Conservation (phyloP, 768 basidiomycete genomes). For the Tricholoma sp. region DNA sequence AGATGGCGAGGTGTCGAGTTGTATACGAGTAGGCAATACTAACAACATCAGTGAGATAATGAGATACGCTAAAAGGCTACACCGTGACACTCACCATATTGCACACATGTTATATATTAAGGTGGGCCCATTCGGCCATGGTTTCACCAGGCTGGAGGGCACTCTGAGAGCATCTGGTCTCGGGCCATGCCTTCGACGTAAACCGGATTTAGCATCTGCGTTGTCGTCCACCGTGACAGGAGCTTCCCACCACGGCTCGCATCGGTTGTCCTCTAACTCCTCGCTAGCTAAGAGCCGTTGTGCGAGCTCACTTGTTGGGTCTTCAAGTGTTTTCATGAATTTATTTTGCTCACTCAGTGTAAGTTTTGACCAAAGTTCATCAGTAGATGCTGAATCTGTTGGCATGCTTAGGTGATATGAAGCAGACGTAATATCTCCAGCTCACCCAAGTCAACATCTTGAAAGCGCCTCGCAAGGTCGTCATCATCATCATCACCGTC, state of each 20-base stretch:
- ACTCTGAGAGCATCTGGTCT: conserved; percentile 42
- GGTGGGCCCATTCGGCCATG: conserved; percentile 30
- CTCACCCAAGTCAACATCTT: conserved; percentile 59
- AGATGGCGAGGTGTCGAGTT: conserved; percentile 56
- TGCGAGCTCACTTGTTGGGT: conserved; percentile 59
- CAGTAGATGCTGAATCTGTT: conserved; percentile 50
- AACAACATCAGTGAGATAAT: conserved; percentile 3
- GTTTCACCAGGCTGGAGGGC: conserved; percentile 39
- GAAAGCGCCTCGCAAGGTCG: conserved; percentile 48
- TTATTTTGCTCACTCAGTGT: conserved; percentile 52
- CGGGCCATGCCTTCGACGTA: conserved; percentile 24
- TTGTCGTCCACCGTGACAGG: conserved; percentile 11
- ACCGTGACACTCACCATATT: conserved; percentile 47
- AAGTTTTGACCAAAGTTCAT: conserved; percentile 57
- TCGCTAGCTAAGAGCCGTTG: conserved; percentile 55
- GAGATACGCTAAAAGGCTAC: not conserved
- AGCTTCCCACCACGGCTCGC: conserved; percentile 73
- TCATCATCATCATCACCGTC: conserved; percentile 33
- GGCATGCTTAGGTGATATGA: not conserved
- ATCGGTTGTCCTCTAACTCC: conserved; percentile 44
- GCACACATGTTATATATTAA: conserved; percentile 68
- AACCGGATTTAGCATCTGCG: not conserved
- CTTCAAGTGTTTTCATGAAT: conserved; percentile 53
- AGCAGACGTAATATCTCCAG: not conserved
- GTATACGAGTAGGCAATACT: conserved; percentile 69